Percentiles rank a stretch among this genome's conserved stretches.
Evolutionary conservation across 225 moss, liverwort and hornwort genomes (phyloP).

Genomic region (Bryoerythrophyllum caledonicum): DNA sequence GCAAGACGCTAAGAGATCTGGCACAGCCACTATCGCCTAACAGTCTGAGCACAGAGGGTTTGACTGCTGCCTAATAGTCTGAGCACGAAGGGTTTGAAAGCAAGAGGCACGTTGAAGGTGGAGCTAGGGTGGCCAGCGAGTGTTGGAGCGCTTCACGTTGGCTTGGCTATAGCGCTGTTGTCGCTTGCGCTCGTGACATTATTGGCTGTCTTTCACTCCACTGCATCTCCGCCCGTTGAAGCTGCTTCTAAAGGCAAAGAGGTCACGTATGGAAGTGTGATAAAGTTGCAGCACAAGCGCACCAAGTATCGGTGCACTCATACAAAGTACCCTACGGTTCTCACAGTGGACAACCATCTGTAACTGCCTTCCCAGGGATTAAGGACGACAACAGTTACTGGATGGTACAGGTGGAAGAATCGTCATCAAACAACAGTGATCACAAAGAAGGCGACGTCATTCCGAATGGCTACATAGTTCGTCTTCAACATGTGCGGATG

Average conservation of each 20-base stretch:
- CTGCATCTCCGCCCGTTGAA: conserved; percentile 39
- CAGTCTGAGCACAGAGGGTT: no score
- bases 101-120: background rate
- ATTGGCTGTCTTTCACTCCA: conserved; percentile 39
- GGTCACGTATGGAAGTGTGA: conserved; percentile 88
- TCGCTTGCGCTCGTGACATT: conserved; percentile 32
- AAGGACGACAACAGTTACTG: conserved; percentile 96
- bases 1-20: no score
- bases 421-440: conserved; percentile 41
- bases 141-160: conserved; percentile 27
- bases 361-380: conserved; percentile 90
- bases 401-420: conserved; percentile 77
- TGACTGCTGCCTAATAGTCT: no score
- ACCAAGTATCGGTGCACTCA: conserved; percentile 91
- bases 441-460: no score
- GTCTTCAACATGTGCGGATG: no score
- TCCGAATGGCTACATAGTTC: conserved; percentile 57
- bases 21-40: conserved; percentile 26
- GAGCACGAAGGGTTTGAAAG: conserved; percentile 18
- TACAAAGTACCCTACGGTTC: conserved; percentile 98
- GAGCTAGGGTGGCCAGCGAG: no score
- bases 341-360: conserved; percentile 98
- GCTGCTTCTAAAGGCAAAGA: conserved; percentile 47
- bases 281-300: conserved; percentile 92
- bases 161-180: conserved; percentile 52